phyloP scores from a whole-genome alignment of 768 basidiomycete genomes.

The Candolleomyces eurysporus region DNA sequence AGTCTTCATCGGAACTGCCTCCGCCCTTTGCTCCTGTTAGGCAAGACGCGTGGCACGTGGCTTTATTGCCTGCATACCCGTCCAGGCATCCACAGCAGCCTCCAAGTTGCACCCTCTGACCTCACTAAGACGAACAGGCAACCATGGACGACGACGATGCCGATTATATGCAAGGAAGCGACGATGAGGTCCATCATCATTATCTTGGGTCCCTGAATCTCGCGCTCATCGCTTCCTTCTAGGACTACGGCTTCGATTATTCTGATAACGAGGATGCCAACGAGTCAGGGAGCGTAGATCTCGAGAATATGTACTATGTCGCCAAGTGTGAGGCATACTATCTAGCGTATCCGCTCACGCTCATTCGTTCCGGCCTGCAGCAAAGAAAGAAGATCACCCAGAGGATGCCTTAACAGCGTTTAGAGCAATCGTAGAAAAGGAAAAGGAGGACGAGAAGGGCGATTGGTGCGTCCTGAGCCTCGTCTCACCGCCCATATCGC shows the following conservation, averaged over 20 bases:
- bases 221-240: conserved; percentile 10
- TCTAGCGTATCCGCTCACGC: not conserved
- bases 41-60: conserved; percentile 9
- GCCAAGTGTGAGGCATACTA: conserved; percentile 75
- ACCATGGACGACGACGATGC: conserved; percentile 92
- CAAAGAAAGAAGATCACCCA: conserved; percentile 91
- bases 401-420: conserved; percentile 92
- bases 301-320: conserved; percentile 98
- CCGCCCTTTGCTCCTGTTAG: conserved; percentile 9
- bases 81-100: not conserved
- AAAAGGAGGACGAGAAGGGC: conserved; percentile 89
- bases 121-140: not conserved
- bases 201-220: conserved; percentile 3
- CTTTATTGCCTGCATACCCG: not conserved
- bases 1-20: not conserved
- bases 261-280: conserved; percentile 86
- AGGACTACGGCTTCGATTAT: conserved; percentile 98
- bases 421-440: conserved; percentile 81
- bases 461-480: conserved; percentile 63
- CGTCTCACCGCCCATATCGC: not conserved
- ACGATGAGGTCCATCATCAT: conserved; percentile 63
- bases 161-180: conserved; percentile 89
- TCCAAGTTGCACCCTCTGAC: not conserved
- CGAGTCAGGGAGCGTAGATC: conserved; percentile 78
- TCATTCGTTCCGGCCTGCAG: conserved; percentile 38